phyloP scores from a whole-genome alignment of 768 basidiomycete species.

The Boletus eberwhitei region DNA sequence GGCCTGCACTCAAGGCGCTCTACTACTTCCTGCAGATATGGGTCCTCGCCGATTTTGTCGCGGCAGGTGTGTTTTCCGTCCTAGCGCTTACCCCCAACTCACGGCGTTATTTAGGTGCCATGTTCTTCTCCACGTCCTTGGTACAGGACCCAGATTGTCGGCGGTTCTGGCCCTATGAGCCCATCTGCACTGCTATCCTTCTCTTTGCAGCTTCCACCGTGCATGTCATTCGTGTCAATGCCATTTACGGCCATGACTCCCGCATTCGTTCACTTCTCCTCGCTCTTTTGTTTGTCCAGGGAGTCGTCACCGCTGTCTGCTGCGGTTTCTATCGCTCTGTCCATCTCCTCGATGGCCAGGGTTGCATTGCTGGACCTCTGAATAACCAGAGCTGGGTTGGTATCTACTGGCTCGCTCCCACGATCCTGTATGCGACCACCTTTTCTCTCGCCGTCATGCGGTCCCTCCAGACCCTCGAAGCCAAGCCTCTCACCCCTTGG shows the following conservation, averaged over 20 bases:
- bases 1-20: conserved; percentile 76
- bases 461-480: conserved; percentile 22
- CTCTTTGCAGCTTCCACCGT: conserved; percentile 67
- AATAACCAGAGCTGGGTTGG: conserved; percentile 67
- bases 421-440: conserved; percentile 51
- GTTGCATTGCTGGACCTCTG: conserved; percentile 83
- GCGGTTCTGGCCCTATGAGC: conserved; percentile 80
- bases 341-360: conserved; percentile 68
- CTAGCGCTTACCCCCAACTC: not conserved
- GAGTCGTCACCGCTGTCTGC: conserved; percentile 68
- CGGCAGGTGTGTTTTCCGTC: conserved; percentile 52
- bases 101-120: conserved; percentile 52
- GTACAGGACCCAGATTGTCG: conserved; percentile 51
- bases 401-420: conserved; percentile 81
- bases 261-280: conserved; percentile 54
- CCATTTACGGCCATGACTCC: conserved; percentile 64
- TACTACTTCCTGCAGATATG: conserved; percentile 72
- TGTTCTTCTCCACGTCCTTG: conserved; percentile 80
- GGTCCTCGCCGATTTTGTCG: conserved; percentile 77
- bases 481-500: conserved; percentile 64
- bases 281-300: conserved; percentile 59
- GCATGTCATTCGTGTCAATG: conserved; percentile 76
- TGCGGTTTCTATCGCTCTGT: conserved; percentile 84
- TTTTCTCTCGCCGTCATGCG: conserved; percentile 24
- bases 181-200: conserved; percentile 79